These are phyloP conservation scores for Kluyveromyces marxianus DNA, from an alignment of 1,139 yeast species.

Conservation along the genomic window DNA sequence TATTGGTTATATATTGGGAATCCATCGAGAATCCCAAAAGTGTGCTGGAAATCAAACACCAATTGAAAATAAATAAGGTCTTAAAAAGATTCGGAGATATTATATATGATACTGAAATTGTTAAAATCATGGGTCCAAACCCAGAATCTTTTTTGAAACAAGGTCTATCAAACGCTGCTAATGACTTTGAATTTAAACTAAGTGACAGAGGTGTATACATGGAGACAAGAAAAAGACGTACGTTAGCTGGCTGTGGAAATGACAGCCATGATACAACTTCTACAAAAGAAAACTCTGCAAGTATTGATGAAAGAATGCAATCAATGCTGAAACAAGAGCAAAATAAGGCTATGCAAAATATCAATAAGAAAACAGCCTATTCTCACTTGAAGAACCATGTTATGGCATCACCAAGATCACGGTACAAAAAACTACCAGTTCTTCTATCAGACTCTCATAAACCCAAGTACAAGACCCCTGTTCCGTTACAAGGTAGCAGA, in stretches of 20 bases:
- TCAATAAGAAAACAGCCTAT: slow-evolving; percentile 22
- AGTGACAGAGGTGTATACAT: slow-evolving; percentile 27
- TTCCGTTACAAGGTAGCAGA: slow-evolving; percentile 11
- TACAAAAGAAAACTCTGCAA: slow-evolving; percentile 10
- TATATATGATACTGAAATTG: slow-evolving; percentile 20
- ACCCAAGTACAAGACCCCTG: slow-evolving; percentile 25
- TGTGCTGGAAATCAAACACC: slow-evolving; percentile 16
- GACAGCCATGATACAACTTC: slow-evolving; percentile 2
- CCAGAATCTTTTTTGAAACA: slow-evolving; percentile 22
- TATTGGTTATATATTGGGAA: slow-evolving; percentile 34
- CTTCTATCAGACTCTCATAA: slow-evolving; percentile 22
- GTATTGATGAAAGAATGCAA: slow-evolving; percentile 24
- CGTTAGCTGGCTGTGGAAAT: slow-evolving; percentile 10
- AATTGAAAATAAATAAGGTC: slow-evolving; percentile 22
- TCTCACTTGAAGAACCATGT: slow-evolving; percentile 26
- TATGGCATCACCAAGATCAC: slow-evolving; percentile 25
- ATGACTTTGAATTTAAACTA: slow-evolving; percentile 17
- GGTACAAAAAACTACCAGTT: slow-evolving; percentile 26
- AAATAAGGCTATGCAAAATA: slow-evolving; percentile 12
- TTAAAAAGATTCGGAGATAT: slow-evolving; percentile 21
- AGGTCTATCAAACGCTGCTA: slow-evolving; percentile 19
- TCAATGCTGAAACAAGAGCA: slow-evolving; percentile 22
- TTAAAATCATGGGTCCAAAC: slow-evolving; percentile 20
- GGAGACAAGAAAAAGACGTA: slow-evolving; percentile 10
- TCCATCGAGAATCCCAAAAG: slow-evolving; percentile 26